A percentile compares a stretch with the other conserved stretches of the same genome.
Evolutionary conservation across 108 stramenopile species (phyloP).

Genomic region (Bacterosira constricta): DNA sequence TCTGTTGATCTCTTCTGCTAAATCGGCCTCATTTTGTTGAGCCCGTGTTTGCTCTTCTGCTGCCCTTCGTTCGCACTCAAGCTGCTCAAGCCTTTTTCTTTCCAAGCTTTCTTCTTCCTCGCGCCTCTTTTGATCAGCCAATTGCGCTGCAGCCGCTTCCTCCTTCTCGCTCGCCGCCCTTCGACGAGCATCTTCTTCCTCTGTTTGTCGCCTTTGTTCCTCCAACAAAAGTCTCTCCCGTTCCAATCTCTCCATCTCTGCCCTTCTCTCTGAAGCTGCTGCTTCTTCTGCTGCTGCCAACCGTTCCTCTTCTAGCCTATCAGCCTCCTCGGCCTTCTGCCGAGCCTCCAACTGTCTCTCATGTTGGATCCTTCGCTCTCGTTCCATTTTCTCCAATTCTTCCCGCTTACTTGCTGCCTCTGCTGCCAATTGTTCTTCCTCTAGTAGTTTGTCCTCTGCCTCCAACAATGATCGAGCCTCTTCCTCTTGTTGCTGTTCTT

Average conservation of each 20-base stretch:
- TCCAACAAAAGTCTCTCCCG: conserved; percentile 46
- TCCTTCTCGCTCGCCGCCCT: not conserved
- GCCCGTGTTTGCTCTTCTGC: not conserved
- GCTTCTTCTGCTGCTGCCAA: conserved; percentile 2
- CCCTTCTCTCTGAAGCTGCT: not conserved
- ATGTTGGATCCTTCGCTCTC: not conserved
- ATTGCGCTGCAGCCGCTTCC: not conserved
- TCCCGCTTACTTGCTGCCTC: not conserved
- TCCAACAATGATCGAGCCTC: not conserved
- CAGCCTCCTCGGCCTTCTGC: conserved; percentile 10
- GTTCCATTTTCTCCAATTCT: conserved; percentile 17
- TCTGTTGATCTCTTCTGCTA: not conserved
- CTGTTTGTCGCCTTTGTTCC: conserved; percentile 50
- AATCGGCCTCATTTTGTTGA: not conserved
- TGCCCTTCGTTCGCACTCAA: not conserved
- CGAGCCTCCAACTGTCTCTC: not conserved
- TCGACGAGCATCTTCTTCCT: conserved; percentile 44
- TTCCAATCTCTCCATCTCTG: not conserved
- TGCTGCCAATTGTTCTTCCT: not conserved
- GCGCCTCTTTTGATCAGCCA: conserved; percentile 1
- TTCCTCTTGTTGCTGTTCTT: not conserved
- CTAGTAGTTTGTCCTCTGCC: not conserved
- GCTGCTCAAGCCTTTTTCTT: no score
- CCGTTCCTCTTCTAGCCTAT: not conserved
- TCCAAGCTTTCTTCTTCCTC: not conserved